Evolutionary conservation across 257 asterid genomes (phyloP).

Genomic region (Ilex aquifolium): DNA sequence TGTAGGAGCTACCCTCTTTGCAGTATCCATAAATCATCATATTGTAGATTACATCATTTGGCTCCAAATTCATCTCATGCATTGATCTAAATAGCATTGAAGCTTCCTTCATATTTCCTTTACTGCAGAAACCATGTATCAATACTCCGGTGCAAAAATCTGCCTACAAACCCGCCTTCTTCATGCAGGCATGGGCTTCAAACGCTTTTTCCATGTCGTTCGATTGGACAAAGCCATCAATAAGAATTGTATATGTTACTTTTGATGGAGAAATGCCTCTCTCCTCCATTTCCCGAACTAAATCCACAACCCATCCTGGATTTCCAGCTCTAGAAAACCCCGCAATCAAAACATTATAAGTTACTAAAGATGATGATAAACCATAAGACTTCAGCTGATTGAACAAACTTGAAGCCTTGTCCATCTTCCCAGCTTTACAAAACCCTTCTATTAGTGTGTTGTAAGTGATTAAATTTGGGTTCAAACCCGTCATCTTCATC

Average conservation of each 20-base stretch:
- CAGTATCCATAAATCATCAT: conserved; percentile 66
- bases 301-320: conserved; percentile 26
- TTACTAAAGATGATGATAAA: conserved; percentile 47
- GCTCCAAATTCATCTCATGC: conserved; percentile 39
- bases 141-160: conserved; percentile 65
- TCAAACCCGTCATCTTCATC: conserved; percentile 49
- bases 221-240: conserved; percentile 53
- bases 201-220: conserved; percentile 62
- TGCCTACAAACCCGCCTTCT: conserved; percentile 33
- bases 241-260: conserved; percentile 68
- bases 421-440: conserved; percentile 43
- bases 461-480: conserved; percentile 52
- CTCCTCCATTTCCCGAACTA: conserved; percentile 67
- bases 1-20: conserved; percentile 60
- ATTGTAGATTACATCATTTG: conserved; percentile 58
- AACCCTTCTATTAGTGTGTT: conserved; percentile 57
- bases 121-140: conserved; percentile 64
- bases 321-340: conserved; percentile 52
- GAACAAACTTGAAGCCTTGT: conserved; percentile 42
- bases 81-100: conserved; percentile 50
- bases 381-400: conserved; percentile 48
- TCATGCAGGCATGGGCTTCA: conserved; percentile 45
- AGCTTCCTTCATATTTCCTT: conserved; percentile 75
- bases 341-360: conserved; percentile 52
- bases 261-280: conserved; percentile 61